Conservation (phyloP, 345 rosid genomes). For the Linum trigynum region DNA sequence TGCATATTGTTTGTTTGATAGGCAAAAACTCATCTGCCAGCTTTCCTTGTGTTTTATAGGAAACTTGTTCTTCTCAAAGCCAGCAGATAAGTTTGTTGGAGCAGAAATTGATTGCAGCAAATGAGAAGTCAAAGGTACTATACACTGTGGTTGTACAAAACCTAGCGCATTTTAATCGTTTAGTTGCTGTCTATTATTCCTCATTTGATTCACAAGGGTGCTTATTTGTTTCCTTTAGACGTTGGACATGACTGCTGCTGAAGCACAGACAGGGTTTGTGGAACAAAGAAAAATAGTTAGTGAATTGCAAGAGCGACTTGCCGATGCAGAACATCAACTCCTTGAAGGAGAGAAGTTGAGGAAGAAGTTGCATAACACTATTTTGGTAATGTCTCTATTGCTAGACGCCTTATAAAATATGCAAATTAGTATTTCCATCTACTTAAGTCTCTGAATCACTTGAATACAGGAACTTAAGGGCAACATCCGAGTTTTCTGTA, state of each 20-base stretch:
- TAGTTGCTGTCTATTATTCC: background rate
- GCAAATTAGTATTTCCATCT: background rate
- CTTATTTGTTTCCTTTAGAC: slow-evolving; percentile 27
- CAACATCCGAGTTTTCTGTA: slow-evolving; percentile 85
- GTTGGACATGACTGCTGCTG: slow-evolving; percentile 44
- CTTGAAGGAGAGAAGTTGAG: slow-evolving; percentile 69
- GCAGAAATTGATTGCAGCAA: slow-evolving; percentile 54
- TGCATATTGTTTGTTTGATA: background rate
- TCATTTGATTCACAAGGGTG: too few relatives aligned
- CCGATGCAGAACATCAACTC: slow-evolving; percentile 49
- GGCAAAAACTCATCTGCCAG: background rate
- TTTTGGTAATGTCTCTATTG: slow-evolving; percentile 39
- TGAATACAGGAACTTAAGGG: slow-evolving; percentile 76
- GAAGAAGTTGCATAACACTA: slow-evolving; percentile 82
- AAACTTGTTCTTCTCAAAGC: slow-evolving; percentile 67
- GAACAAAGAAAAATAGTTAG: slow-evolving; percentile 31
- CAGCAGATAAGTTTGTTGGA: slow-evolving; percentile 57
- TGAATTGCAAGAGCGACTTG: slow-evolving; percentile 49
- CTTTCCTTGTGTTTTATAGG: slow-evolving; percentile 36
- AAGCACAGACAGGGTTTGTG: slow-evolving; percentile 42
- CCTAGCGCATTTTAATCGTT: background rate
- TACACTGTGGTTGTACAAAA: background rate
- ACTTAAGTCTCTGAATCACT: background rate
- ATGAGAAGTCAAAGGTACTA: slow-evolving; percentile 74
- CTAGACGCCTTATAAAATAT: too few relatives aligned